Base-by-base conservation (phyloP, 768 basidiomycete species). In the Daedaleopsis nitida region DNA sequence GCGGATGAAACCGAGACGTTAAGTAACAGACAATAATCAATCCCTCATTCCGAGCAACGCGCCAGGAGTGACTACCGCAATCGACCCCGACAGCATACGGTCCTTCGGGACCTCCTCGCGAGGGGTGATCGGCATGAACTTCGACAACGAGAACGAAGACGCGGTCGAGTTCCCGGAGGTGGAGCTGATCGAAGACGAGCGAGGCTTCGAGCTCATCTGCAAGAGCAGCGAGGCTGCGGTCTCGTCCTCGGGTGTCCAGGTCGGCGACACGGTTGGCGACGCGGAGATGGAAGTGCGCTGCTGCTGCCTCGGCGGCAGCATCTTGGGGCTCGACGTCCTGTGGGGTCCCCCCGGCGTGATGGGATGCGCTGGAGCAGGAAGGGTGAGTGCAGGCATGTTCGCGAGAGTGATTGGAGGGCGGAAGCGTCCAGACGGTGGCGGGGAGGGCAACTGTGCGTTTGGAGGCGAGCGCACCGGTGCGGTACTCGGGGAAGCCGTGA, bases 181-280 rank as follows among this genome's bases (percentile, higher is more conserved):
- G 13, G 68, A 68, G 1, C 38, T 38, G 11, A 76, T 72, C n/a
- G 82, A 81, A 1, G 78, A 54, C 49, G 59, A 56, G 13, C 43
- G 49, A 43, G 77, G 76, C 35, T 81, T 80, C 1, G 79, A 76
- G 65, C 83, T 81, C 62, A 90, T 89, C 62, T 88, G 85, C 42
- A 90, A 72, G 14, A 89, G 71, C 60, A 90, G 74, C 4, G 88
- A 84, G 16, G 88, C 88, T 0, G 88, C 88, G 0, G 78, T 81
- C 74, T 90, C 86, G 68, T 91, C 89, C 56, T 90, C 89, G 0
- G 85, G 82, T 5, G 84, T 83, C 71, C 71, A 72, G 49, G 50
- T 71, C 57, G 65, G 77, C 59, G 44, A 75, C 61, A 61, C 61
- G 44, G 58, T 68, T 47, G 51, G 63, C 51, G 58, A 64, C 38